A percentile compares a stretch with the other conserved stretches of the same genome.
These are phyloP conservation scores for Candida coleopterorum DNA, from an alignment of 805 yeast genomes.

Conservation along the genomic window DNA sequence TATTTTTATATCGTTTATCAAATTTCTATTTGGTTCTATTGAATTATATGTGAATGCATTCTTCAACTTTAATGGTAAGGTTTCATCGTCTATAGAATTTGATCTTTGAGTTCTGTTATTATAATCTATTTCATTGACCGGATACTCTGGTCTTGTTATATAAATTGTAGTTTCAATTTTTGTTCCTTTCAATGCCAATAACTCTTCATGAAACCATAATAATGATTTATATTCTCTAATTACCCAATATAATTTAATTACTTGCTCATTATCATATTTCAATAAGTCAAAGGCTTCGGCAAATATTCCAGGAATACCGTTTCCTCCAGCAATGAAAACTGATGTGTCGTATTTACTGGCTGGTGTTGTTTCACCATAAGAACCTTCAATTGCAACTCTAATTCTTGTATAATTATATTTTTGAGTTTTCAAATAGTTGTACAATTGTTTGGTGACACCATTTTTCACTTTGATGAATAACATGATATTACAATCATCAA, in stretches of 20 bases:
- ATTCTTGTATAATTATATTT: constrained; percentile 17
- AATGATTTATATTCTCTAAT: constrained; percentile 49
- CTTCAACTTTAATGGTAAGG: not conserved
- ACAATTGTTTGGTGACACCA: constrained; percentile 26
- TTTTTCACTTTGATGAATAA: constrained; percentile 31
- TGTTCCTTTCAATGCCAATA: constrained; percentile 18
- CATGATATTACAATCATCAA: constrained; percentile 17
- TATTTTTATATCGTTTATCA: constrained; percentile 17
- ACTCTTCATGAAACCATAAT: constrained; percentile 43
- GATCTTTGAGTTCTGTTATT: not conserved
- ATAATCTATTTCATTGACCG: constrained; percentile 36
- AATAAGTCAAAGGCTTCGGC: constrained; percentile 25
- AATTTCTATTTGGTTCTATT: constrained; percentile 6
- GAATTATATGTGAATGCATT: not conserved
- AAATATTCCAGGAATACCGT: constrained; percentile 38
- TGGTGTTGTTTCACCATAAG: constrained; percentile 34
- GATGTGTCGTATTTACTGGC: constrained; percentile 24
- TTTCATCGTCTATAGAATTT: not conserved
- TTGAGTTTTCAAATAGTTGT: constrained; percentile 15
- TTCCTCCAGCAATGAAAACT: constrained; percentile 37
- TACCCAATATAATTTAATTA: constrained; percentile 56
- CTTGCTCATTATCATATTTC: constrained; percentile 9
- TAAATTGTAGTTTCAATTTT: constrained; percentile 23
- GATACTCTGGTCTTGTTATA: constrained; percentile 20
- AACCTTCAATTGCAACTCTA: constrained; percentile 34